Evolutionary conservation across 2,329 filamentous ascomycete species (phyloP).

Genomic region (Diplocarpon rosae): DNA sequence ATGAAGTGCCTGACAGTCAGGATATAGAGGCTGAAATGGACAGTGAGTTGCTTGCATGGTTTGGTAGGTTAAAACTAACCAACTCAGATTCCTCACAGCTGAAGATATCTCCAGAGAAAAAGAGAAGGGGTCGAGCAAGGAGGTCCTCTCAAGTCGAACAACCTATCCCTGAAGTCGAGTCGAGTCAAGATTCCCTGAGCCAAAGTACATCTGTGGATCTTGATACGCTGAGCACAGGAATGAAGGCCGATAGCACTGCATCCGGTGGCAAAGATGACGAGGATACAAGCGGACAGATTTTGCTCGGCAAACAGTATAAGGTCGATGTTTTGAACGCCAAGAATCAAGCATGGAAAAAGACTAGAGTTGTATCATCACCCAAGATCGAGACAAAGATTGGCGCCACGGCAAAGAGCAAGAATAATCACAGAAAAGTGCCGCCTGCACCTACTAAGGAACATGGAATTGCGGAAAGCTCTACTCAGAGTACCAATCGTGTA

Average conservation of each 20-base stretch:
- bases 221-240: conserved; percentile 6
- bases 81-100: conserved; percentile 5
- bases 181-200: conserved; percentile 4
- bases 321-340: no score
- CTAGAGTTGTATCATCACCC: no score
- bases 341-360: no score
- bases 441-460: not conserved
- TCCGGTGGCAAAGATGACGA: no score
- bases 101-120: conserved; percentile 11
- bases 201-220: conserved; percentile 7
- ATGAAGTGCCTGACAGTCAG: conserved; percentile 20
- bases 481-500: not conserved
- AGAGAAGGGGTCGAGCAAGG: conserved; percentile 5
- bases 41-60: conserved; percentile 3
- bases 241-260: not conserved
- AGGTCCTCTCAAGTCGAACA: conserved; percentile 7
- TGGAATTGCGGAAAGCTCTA: not conserved
- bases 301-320: no score
- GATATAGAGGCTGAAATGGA: conserved; percentile 9
- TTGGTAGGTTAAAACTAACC: not conserved
- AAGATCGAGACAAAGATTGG: no score
- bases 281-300: no score
- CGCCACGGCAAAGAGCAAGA: no score
- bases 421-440: no score
- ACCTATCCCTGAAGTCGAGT: not conserved